Evolutionary conservation across 169 alveolate genomes (phyloP).

Genomic region (Cardiosporidium cionae): DNA sequence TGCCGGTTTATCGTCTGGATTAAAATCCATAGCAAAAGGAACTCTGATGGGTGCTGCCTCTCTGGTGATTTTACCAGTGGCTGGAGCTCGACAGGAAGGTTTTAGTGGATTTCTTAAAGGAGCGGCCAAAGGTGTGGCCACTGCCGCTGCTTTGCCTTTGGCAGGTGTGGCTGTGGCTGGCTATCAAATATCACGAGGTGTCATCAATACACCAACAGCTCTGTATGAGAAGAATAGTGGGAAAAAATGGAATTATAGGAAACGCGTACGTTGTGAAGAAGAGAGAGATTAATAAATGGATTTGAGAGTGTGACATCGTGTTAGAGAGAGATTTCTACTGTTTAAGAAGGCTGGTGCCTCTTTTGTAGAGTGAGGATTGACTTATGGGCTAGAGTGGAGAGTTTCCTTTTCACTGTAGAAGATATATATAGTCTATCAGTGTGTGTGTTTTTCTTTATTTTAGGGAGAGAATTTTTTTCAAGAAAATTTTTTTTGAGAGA

Average conservation of each 20-base stretch:
- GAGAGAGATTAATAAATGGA: too few species aligned
- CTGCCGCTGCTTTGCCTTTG: constrained; percentile 74
- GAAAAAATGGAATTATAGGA: constrained; percentile 74
- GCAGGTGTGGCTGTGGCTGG: constrained; percentile 77
- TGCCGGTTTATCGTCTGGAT: constrained; percentile 73
- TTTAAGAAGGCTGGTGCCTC: too few species aligned
- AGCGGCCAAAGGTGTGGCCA: constrained; percentile 70
- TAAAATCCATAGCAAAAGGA: constrained; percentile 75
- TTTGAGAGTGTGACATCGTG: too few species aligned
- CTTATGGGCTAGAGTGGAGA: too few species aligned
- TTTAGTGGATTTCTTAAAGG: constrained; percentile 78
- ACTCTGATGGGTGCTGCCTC: constrained; percentile 76
- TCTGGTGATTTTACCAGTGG: constrained; percentile 73
- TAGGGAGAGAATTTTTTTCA: too few species aligned
- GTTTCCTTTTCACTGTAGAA: too few species aligned
- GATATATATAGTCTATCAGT: too few species aligned
- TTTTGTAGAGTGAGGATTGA: too few species aligned
- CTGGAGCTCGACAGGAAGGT: constrained; percentile 72
- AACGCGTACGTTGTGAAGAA: constrained; percentile 56
- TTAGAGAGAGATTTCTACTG: too few species aligned
- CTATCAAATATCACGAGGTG: constrained; percentile 75
- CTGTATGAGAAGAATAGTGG: constrained; percentile 67
- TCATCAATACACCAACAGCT: constrained; percentile 75
- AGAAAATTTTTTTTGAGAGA: too few species aligned
- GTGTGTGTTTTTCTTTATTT: too few species aligned